Base-by-base conservation (phyloP, 345 rosid species). In the Salix exigua region DNA sequence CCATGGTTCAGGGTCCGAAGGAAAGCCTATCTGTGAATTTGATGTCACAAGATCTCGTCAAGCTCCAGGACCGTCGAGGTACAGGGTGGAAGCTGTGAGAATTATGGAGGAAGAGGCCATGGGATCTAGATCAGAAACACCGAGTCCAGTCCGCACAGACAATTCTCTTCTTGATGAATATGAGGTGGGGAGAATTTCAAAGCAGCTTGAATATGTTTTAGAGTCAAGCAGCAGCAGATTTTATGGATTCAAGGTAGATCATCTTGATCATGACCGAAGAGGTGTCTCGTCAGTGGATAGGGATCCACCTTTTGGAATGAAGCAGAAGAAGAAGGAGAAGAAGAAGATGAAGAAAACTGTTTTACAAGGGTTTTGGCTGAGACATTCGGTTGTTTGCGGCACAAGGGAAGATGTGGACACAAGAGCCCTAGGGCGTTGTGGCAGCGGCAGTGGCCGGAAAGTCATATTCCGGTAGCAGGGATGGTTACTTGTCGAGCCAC, bases 41-140 rank as follows among this genome's bases (percentile, higher is more conserved):
- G 80, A 80, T 13, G 64, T 77, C 37, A 69, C 77, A 13, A 85
- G 73, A 72, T 21, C 74, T 18, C 37, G 14, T 42, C 77, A 71
- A 60, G 70, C 79, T 28, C 76, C 75, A 17, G 73, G 62, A 74
- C 98, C 97, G 6, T 90, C 98, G 8, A 83, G 97, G 48, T 94
- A 87, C 86, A 88, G 83, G 86, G 82, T 87, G 1, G 97, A 92
- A 80, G 93, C 97, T 48, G 70, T 69, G 84, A 79, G 68, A 65
- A 77, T n/a, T 33, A 69, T 26, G 46, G 28, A 44, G 64, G 73
- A 78, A 48, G 46, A 42, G 58, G 25, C 82, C 1, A 68, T 72
- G 42, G 38, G 9, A 31, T 30, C 76, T 60, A 75, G 75, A 63
- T 80, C 84, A 44, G 60, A 50, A 80, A 75, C 40, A 17, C 77